Conservation (phyloP, 1,284 basidiomycete species). For the Amylostereum chailletii region DNA sequence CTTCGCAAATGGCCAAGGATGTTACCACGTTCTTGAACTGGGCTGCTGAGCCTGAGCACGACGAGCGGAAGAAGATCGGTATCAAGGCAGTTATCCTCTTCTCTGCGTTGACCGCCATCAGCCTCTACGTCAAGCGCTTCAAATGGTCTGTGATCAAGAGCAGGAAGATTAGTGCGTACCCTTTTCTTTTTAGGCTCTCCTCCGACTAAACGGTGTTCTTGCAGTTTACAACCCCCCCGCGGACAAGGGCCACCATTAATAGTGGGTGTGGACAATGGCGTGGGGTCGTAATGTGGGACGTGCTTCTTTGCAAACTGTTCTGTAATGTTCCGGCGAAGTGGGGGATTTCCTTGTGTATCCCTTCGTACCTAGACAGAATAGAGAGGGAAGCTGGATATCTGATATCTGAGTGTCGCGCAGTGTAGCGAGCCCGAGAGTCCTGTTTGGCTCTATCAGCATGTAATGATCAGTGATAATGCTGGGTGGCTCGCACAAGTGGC, state of each 20-base stretch:
- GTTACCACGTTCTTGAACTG: constrained; percentile 92
- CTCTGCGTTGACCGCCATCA: constrained; percentile 74
- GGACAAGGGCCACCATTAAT: constrained; percentile 28
- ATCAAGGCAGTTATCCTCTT: constrained; percentile 90
- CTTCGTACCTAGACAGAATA: too few relatives aligned
- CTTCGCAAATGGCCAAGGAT: constrained; percentile 99
- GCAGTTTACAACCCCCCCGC: constrained; percentile 47
- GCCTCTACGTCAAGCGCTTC: constrained; percentile 88
- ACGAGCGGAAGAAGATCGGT: constrained; percentile 95
- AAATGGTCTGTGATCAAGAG: constrained; percentile 92
- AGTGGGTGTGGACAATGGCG: background rate
- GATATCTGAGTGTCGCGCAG: too few relatives aligned
- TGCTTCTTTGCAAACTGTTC: constrained; percentile 6
- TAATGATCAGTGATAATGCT: too few relatives aligned
- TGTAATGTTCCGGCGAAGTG: constrained; percentile 2
- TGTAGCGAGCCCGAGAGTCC: too few relatives aligned
- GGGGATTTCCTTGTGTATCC: too few relatives aligned
- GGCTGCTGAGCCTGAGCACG: constrained; percentile 97
- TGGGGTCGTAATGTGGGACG: constrained; percentile 1
- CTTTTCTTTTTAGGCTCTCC: background rate
- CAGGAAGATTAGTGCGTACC: constrained; percentile 77
- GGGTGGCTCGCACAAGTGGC: too few relatives aligned
- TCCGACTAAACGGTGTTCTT: constrained; percentile 10
- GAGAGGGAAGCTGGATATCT: too few relatives aligned
- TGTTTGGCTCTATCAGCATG: too few relatives aligned